Evolutionary conservation across 805 yeast genomes (phyloP).

Genomic region (Vanderwaltozyma tropicalis): DNA sequence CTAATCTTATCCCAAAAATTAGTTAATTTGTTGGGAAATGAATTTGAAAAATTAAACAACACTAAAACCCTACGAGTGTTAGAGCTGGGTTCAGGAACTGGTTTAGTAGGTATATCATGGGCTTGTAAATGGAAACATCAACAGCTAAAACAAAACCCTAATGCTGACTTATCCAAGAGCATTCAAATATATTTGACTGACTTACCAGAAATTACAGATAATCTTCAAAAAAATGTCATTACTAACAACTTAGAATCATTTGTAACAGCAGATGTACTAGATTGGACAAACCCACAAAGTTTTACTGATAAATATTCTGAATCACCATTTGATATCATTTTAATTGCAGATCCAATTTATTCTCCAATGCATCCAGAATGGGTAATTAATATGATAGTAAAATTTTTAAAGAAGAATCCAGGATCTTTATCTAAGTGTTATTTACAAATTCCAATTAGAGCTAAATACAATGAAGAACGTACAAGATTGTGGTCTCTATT

Average conservation of each 20-base stretch:
- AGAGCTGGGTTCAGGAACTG: constrained; percentile 95
- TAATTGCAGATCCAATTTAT: constrained; percentile 84
- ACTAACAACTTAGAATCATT: constrained; percentile 33
- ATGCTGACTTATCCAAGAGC: constrained; percentile 29
- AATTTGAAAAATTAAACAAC: neutral
- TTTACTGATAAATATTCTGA: constrained; percentile 27
- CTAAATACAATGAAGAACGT: constrained; percentile 56
- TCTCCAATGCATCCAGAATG: constrained; percentile 70
- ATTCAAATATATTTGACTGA: constrained; percentile 57
- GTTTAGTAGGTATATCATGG: constrained; percentile 71
- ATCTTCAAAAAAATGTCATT: constrained; percentile 48
- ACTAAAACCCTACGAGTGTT: constrained; percentile 29
- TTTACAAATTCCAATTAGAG: constrained; percentile 68
- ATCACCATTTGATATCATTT: constrained; percentile 43
- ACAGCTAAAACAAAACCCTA: neutral
- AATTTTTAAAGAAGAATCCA: constrained; percentile 36
- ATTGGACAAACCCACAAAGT: constrained; percentile 61
- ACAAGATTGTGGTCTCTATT: constrained; percentile 48
- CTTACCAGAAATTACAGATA: constrained; percentile 63
- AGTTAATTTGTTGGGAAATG: constrained; percentile 16
- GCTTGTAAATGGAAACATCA: constrained; percentile 27
- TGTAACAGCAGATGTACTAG: constrained; percentile 44
- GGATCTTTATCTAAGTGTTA: constrained; percentile 31
- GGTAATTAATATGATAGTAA: constrained; percentile 49
- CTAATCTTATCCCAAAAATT: constrained; percentile 52